Percentiles rank a stretch among this genome's conserved stretches.
Conservation (phyloP, 1,284 basidiomycete genomes). For the Exsudoporus floridanus region DNA sequence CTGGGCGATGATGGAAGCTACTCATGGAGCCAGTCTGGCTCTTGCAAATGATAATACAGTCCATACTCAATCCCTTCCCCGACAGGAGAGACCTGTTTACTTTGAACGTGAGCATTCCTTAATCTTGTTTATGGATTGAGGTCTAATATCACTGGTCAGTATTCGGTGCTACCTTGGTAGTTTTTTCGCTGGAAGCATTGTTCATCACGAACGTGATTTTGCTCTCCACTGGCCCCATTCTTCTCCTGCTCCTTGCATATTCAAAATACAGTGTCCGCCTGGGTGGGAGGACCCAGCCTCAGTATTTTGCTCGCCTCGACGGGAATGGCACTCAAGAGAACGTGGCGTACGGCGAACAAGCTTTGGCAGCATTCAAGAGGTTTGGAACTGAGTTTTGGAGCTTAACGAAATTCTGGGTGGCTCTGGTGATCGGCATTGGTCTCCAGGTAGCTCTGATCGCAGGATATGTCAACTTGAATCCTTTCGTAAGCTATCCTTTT, state of each 20-base stretch:
- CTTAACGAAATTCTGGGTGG: slow-evolving; percentile 60
- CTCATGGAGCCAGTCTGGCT: slow-evolving; percentile 51
- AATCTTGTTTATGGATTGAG: not conserved
- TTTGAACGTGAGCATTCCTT: slow-evolving; percentile 61
- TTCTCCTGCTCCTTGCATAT: slow-evolving; percentile 47
- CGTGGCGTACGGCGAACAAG: slow-evolving; percentile 8
- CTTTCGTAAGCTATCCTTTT: slow-evolving; percentile 50
- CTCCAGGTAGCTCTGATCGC: slow-evolving; percentile 49
- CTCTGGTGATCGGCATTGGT: slow-evolving; percentile 45
- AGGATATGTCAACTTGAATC: slow-evolving; percentile 55
- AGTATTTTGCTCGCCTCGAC: slow-evolving; percentile 14
- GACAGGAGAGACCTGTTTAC: slow-evolving; percentile 50
- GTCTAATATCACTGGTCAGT: slow-evolving; percentile 42
- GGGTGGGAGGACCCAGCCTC: slow-evolving; percentile 14
- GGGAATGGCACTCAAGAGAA: slow-evolving; percentile 11
- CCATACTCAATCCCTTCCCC: slow-evolving; percentile 12
- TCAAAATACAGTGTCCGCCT: slow-evolving; percentile 30
- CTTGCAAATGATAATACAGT: slow-evolving; percentile 46
- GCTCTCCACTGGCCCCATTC: slow-evolving; percentile 60
- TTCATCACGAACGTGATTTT: slow-evolving; percentile 58
- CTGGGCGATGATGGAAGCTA: slow-evolving; percentile 74
- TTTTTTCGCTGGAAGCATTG: slow-evolving; percentile 52
- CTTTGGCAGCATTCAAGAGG: slow-evolving; percentile 13
- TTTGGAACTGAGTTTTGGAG: slow-evolving; percentile 38
- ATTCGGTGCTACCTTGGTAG: slow-evolving; percentile 53